Base-by-base conservation (phyloP, 805 yeast genomes). In the Starmerella khaoyaiensis region DNA sequence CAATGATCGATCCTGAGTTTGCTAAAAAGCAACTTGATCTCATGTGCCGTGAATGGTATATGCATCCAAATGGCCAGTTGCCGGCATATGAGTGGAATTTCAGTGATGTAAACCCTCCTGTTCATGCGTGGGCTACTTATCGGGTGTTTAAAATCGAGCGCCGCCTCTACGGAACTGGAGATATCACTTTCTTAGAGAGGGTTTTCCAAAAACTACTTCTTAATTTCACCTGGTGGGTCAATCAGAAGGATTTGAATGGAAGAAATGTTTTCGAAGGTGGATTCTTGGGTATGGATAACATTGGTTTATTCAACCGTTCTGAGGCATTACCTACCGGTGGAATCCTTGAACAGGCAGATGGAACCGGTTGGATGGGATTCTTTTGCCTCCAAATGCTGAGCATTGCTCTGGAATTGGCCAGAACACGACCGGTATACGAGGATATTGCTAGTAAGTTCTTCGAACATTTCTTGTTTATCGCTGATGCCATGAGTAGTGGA, bases 51-150 rank as follows among this genome's bases (percentile, higher is more conserved):
- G 96, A 84, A 60, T 84, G 95, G 95, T 84, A 84, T 56, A 82
- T 83, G 93, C 94, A 87, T 56, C 95, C 95, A 31, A 84, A 84
- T 56, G 96, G 96, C n/a, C 95, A 86, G 59, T 73, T 83, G 46
- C 95, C 96, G 0, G 94, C 95, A 11, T 84, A 84, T 57, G 96
- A 84, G 60, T 84, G 96, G 96, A 84, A 86, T 57, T 84, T 84
- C 53, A 66, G 79, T 44, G 96, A 84, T 58, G 93, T 86, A n/a
- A 84, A 84, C 56, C 96, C 96, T 1, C 96, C 96, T 0, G 96
- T 84, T 24, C 95, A 86, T 56, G 95, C 95, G 0, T 84, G 95
- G 95, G 77, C 95, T 1, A 76, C 86, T 11, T 84, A 74, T 57
- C 69, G 96, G 50, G 80, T 80, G 28, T 84, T 73, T 61, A 84